Conservation (phyloP, 331 rosid species). For the Pyrus hybrid region DNA sequence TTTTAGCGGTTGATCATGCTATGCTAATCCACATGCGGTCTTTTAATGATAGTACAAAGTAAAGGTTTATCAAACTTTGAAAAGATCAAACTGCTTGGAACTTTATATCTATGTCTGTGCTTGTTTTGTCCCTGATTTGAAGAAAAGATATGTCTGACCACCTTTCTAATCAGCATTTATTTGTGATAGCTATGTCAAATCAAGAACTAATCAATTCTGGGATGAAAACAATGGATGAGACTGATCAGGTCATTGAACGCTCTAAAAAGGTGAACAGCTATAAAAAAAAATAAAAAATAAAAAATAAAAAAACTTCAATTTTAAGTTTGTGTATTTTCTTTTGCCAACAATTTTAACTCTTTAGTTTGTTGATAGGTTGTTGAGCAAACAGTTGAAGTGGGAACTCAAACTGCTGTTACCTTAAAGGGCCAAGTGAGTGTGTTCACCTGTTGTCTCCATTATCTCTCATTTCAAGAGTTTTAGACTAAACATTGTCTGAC, state of each 20-base stretch:
- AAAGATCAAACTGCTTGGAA: background rate
- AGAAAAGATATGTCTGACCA: constrained; percentile 8
- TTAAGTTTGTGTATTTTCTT: constrained; percentile 2
- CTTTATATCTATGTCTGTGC: background rate
- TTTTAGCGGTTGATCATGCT: background rate
- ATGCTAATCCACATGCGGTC: background rate
- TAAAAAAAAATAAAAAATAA: too few relatives aligned
- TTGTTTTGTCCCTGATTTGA: background rate
- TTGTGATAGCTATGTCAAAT: constrained; percentile 78
- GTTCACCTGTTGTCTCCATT: constrained; percentile 6
- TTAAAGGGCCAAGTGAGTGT: constrained; percentile 91
- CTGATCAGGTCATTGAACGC: constrained; percentile 93
- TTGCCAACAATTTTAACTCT: constrained; percentile 20
- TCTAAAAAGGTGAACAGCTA: constrained; percentile 56
- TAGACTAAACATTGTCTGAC: background rate
- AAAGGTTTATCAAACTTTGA: background rate
- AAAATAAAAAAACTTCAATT: background rate
- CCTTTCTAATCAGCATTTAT: constrained; percentile 14
- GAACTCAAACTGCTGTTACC: constrained; percentile 85
- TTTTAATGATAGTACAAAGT: background rate
- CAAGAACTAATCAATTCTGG: constrained; percentile 88
- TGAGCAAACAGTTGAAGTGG: constrained; percentile 90
- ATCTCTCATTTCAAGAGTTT: background rate
- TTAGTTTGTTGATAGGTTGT: constrained; percentile 50
- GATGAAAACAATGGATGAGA: constrained; percentile 82